Evolutionary conservation across 106 monocot genomes (phyloP).

Genomic region (Platanthera zijinensis): DNA sequence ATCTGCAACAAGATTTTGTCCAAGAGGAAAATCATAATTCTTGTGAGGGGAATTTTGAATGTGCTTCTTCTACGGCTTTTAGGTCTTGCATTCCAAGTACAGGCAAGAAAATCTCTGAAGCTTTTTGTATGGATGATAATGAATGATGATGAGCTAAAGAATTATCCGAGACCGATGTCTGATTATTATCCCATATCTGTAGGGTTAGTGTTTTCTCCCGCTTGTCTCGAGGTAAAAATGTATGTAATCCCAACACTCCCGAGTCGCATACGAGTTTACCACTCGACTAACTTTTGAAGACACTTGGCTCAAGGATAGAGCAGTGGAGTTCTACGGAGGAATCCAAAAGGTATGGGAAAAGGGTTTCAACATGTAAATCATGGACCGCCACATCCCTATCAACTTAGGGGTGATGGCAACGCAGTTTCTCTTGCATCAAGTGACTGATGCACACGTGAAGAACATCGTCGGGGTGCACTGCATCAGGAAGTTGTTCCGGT

Average conservation of each 20-base stretch:
- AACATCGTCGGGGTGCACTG: too few species aligned
- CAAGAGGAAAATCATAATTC: neutral
- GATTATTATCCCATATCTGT: neutral
- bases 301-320: neutral
- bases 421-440: too few species aligned
- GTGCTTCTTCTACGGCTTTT: neutral
- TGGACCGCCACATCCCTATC: too few species aligned
- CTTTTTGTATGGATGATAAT: too few species aligned
- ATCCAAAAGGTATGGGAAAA: neutral
- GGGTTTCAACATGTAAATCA: too few species aligned
- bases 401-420: too few species aligned
- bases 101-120: neutral
- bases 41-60: neutral
- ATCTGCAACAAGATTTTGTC: neutral
- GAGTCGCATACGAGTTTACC: neutral
- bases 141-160: neutral
- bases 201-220: neutral
- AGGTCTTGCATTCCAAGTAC: conserved; percentile 1
- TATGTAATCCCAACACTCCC: neutral
- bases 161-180: neutral
- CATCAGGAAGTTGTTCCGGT: too few species aligned
- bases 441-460: too few species aligned
- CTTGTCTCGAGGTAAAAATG: neutral
- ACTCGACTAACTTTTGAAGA: neutral
- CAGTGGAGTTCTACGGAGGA: neutral